Conservation (phyloP, 495 filamentous ascomycete genomes). For the Penicillium bovifimosum region DNA sequence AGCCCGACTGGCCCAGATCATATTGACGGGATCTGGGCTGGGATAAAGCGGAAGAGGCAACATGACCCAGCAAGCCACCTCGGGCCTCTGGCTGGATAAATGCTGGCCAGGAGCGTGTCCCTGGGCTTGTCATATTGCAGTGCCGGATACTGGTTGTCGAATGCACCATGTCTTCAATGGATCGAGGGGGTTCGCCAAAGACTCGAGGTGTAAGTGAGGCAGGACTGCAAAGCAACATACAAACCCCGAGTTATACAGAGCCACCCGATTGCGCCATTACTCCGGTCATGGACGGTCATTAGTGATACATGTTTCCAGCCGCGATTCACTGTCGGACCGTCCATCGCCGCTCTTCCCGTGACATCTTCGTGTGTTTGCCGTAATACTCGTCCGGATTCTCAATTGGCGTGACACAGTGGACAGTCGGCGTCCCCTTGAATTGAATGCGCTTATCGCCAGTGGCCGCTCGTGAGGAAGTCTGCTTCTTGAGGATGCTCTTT, state of each 20-base stretch:
- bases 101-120: neutral
- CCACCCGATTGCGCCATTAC: neutral
- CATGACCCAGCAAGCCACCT: neutral
- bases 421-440: conserved; percentile 43
- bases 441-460: conserved; percentile 39
- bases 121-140: neutral
- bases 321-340: conserved; percentile 29
- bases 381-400: conserved; percentile 51
- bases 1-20: neutral
- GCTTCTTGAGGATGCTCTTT: conserved; percentile 51
- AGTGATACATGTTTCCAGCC: neutral
- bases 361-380: conserved; percentile 46
- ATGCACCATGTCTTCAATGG: neutral
- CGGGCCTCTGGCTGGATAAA: neutral
- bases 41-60: neutral
- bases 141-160: neutral
- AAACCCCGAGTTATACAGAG: neutral
- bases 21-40: neutral
- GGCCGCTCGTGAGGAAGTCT: conserved; percentile 10
- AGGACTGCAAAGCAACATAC: neutral
- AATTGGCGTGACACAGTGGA: conserved; percentile 49
- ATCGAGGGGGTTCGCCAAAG: neutral
- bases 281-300: conserved; percentile 3
- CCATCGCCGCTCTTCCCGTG: conserved; percentile 48
- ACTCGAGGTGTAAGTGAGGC: neutral